Conservation (phyloP, 192 early-diverging fungal species). For the Linnemannia exigua region DNA sequence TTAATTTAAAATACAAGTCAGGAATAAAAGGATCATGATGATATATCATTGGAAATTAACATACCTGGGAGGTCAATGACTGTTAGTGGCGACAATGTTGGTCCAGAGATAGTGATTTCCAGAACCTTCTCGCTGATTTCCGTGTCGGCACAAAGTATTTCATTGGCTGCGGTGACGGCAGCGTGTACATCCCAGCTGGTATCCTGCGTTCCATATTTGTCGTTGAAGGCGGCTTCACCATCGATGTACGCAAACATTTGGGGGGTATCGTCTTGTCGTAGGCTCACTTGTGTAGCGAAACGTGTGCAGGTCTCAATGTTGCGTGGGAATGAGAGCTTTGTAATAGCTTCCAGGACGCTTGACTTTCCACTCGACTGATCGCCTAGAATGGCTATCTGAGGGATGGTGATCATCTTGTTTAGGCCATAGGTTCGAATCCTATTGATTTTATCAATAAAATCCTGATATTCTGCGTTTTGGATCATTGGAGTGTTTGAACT, state of each 20-base stretch:
- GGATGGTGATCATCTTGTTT: slow-evolving; percentile 29
- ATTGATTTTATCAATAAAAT: slow-evolving; percentile 44
- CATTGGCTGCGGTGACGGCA: slow-evolving; percentile 34
- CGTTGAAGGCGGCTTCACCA: slow-evolving; percentile 29
- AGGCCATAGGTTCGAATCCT: slow-evolving; percentile 38
- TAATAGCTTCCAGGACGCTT: slow-evolving; percentile 41
- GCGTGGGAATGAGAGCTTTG: slow-evolving; percentile 33
- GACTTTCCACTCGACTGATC: slow-evolving; percentile 52
- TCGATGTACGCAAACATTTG: slow-evolving; percentile 38
- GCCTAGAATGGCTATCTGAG: slow-evolving; percentile 45
- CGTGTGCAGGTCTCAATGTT: slow-evolving; percentile 39
- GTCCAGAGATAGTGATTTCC: slow-evolving; percentile 47
- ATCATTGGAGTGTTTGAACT: slow-evolving; percentile 11
- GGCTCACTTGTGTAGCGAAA: slow-evolving; percentile 45
- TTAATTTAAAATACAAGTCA: neutral
- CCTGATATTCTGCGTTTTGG: slow-evolving; percentile 29
- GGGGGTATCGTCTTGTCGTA: neutral
- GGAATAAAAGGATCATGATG: neutral
- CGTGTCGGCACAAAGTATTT: slow-evolving; percentile 29
- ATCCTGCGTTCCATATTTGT: neutral
- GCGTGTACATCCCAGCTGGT: neutral
- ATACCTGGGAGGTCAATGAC: slow-evolving; percentile 41
- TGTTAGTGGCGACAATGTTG: slow-evolving; percentile 46
- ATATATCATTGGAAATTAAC: neutral
- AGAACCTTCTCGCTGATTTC: slow-evolving; percentile 54